A percentile compares a stretch with the other conserved stretches of the same genome.
Conservation (phyloP, 2,329 filamentous ascomycete species). For the Ceratocystis harringtonii region DNA sequence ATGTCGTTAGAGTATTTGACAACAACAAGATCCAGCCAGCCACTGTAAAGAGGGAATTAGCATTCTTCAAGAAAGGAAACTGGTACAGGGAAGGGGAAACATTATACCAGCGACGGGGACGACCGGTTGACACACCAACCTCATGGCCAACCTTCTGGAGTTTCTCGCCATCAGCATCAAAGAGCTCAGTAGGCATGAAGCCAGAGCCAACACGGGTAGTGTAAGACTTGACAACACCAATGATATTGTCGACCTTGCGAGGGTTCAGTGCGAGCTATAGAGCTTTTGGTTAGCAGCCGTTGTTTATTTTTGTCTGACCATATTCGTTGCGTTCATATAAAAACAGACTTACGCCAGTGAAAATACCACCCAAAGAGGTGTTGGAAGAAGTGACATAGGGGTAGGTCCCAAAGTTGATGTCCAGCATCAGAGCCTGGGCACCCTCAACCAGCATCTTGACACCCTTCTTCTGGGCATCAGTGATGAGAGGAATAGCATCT, state of each 20-base stretch:
- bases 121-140: constrained; percentile 18
- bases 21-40: constrained; percentile 49
- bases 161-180: constrained; percentile 26
- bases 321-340: background rate
- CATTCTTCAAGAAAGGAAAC: background rate
- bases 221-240: constrained; percentile 48
- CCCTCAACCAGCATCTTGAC: constrained; percentile 53
- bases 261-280: constrained; percentile 28
- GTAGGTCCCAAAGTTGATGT: constrained; percentile 38
- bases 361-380: constrained; percentile 21
- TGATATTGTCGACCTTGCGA: constrained; percentile 40
- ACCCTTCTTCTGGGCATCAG: constrained; percentile 42
- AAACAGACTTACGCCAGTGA: constrained; percentile 19
- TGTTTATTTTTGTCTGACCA: background rate
- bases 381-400: constrained; percentile 23
- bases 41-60: constrained; percentile 23
- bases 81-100: background rate
- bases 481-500: constrained; percentile 52
- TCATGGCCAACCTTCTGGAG: constrained; percentile 33
- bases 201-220: constrained; percentile 47
- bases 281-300: constrained; percentile 6
- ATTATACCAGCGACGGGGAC: constrained; percentile 15
- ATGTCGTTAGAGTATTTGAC: constrained; percentile 47
- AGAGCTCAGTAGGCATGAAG: constrained; percentile 47
- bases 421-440: constrained; percentile 46